A percentile compares a stretch with the other conserved stretches of the same genome.
phyloP scores from a whole-genome alignment of 768 basidiomycete species.

The Calocybe gangraenosa region DNA sequence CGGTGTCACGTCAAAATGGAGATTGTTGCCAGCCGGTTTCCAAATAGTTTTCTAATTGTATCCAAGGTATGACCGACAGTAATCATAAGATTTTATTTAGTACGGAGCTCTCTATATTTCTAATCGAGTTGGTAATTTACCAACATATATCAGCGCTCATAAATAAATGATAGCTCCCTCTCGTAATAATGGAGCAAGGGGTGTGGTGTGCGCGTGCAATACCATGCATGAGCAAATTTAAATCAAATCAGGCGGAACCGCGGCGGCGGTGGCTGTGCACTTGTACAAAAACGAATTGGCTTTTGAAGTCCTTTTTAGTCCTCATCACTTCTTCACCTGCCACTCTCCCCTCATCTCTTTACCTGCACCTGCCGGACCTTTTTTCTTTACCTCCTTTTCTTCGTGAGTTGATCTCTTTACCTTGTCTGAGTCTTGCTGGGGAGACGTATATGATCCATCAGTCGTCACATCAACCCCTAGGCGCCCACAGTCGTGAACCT shows the following conservation, averaged over 20 bases:
- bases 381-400: constrained; percentile 14
- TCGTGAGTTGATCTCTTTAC: constrained; percentile 9
- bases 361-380: too few species aligned
- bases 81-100: too few species aligned
- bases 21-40: constrained; percentile 16
- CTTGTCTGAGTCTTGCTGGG: constrained; percentile 7
- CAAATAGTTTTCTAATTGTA: neutral
- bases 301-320: constrained; percentile 7
- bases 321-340: constrained; percentile 12
- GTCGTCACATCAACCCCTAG: constrained; percentile 10
- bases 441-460: constrained; percentile 24
- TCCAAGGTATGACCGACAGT: neutral
- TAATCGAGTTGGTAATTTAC: too few species aligned
- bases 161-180: too few species aligned
- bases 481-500: constrained; percentile 4
- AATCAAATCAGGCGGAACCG: constrained; percentile 8
- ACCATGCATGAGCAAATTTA: too few species aligned
- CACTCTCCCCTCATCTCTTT: constrained; percentile 15
- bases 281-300: constrained; percentile 11
- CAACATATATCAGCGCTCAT: too few species aligned
- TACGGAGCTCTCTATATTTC: too few species aligned
- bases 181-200: too few species aligned
- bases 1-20: constrained; percentile 17
- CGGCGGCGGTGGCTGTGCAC: constrained; percentile 20
- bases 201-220: too few species aligned